These are phyloP conservation scores for Debaryomyces coudertii DNA, from an alignment of 1,139 yeast species.

Conservation along the genomic window DNA sequence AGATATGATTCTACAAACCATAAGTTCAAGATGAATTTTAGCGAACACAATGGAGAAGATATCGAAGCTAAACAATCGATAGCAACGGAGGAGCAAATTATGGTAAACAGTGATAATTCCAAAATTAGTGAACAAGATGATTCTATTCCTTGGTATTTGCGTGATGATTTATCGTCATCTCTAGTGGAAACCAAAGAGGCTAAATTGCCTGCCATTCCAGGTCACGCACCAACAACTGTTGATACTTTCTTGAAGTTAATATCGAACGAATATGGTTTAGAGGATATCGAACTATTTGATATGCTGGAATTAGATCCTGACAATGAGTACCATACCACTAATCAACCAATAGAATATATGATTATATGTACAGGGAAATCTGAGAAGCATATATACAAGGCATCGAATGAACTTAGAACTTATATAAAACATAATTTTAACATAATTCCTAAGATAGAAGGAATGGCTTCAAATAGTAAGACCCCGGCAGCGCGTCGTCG, in stretches of 20 bases:
- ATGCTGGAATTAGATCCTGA: conserved; percentile 33
- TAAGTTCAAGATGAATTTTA: neutral
- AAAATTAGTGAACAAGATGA: conserved; percentile 9
- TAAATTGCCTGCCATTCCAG: conserved; percentile 56
- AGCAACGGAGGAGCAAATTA: neutral
- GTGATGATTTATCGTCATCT: conserved; percentile 51
- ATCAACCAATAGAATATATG: conserved; percentile 50
- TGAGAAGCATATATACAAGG: conserved; percentile 72
- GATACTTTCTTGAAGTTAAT: conserved; percentile 48
- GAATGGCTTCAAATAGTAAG: conserved; percentile 64
- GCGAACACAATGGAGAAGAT: neutral
- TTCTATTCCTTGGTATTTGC: conserved; percentile 64
- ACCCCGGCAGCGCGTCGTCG: conserved; percentile 65
- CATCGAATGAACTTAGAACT: conserved; percentile 58
- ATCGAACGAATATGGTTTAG: conserved; percentile 65
- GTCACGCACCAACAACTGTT: conserved; percentile 55
- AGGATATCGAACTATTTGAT: conserved; percentile 62
- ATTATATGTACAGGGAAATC: conserved; percentile 80
- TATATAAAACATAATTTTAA: conserved; percentile 37
- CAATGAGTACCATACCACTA: conserved; percentile 41
- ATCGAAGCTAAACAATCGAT: neutral
- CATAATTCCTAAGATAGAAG: conserved; percentile 63
- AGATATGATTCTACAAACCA: neutral
- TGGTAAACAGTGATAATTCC: neutral
- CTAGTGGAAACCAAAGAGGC: conserved; percentile 33